These are phyloP conservation scores for Litsea cubeba DNA, from an alignment of 164 flowering plant species.

Conservation along the genomic window DNA sequence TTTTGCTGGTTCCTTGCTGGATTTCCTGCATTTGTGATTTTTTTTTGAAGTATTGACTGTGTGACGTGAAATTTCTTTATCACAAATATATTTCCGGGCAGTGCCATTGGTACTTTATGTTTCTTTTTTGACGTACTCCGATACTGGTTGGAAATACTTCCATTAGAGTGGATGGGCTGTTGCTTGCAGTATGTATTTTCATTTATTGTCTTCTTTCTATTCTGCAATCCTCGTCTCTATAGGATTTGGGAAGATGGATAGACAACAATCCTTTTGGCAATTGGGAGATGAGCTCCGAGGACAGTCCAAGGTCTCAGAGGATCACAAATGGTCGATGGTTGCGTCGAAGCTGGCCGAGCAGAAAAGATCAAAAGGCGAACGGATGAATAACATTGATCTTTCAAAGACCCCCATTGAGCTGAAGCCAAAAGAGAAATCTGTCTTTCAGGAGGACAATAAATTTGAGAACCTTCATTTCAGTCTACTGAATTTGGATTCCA, in stretches of 20 bases:
- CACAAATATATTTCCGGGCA: too few relatives aligned
- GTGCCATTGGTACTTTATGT: too few relatives aligned
- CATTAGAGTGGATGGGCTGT: background rate
- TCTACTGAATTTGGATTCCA: slow-evolving; percentile 61
- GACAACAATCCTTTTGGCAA: slow-evolving; percentile 73
- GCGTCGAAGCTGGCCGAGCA: slow-evolving; percentile 88
- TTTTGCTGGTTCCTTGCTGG: too few relatives aligned
- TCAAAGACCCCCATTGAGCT: slow-evolving; percentile 48
- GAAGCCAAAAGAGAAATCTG: slow-evolving; percentile 50
- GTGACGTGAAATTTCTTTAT: too few relatives aligned
- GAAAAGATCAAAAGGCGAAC: slow-evolving; percentile 69
- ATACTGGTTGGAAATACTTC: background rate
- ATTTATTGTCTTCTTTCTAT: background rate
- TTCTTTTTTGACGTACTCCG: too few relatives aligned
- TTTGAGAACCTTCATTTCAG: slow-evolving; percentile 62
- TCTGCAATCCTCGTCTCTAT: background rate
- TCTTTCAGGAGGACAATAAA: slow-evolving; percentile 73
- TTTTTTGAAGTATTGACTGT: too few relatives aligned
- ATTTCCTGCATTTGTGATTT: too few relatives aligned
- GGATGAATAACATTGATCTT: slow-evolving; percentile 78
- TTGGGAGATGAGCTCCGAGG: slow-evolving; percentile 91
- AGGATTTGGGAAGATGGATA: slow-evolving; percentile 47
- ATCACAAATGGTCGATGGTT: slow-evolving; percentile 74
- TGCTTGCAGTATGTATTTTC: background rate
- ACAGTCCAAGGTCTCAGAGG: slow-evolving; percentile 72